Base-by-base conservation (phyloP, 495 filamentous ascomycete genomes). In the Neurospora tetrasperma region DNA sequence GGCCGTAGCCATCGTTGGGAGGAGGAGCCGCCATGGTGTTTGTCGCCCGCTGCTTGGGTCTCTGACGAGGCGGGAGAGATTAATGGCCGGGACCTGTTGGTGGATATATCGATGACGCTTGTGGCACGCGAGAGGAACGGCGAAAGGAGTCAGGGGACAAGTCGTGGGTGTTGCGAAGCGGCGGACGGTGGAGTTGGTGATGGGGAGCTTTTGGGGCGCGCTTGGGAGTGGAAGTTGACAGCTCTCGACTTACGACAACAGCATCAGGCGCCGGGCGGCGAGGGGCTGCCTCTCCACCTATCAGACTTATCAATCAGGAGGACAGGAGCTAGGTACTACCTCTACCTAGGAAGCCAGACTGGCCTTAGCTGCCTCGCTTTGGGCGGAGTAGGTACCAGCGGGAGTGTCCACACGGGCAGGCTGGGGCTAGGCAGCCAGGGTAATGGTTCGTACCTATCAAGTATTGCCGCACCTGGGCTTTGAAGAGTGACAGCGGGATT, bases 1-100 rank as follows among this genome's bases (percentile, higher is more conserved):
- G 85, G 82, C 84, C 83, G 77, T 89, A 89, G 78, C 83, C 84
- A 40, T 87, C 85, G 74, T 88, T 83, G 39, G 87, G 86, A 66
- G 54, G 54, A 62, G 54, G 54, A 70, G 86, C 85, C 27, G 87
- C 82, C 87, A 89, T 89, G 71, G 77, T 80, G 79, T 77, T 71
- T 80, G 78, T 77, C 70, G 74, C 38, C 71, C 70, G 44, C 44
- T 72, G 75, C 71, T 70, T 44, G 69, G 27, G 16, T 66, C 14
- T 18, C 54, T 38, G 54, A 18, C 14, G 54, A 7, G 27, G 54
- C 27, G 54, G 5, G 27, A 62, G 14, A 66, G 27, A 66, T 18
- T 35, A 59, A 18, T 35, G 54, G 54, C 54, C 27, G 54, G 54
- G 7, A 66, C 27, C 27, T 66, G 27, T 66, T 66, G 27, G 27